Conservation (phyloP, 2,329 filamentous ascomycete genomes). For the Botrytis pseudocinerea region DNA sequence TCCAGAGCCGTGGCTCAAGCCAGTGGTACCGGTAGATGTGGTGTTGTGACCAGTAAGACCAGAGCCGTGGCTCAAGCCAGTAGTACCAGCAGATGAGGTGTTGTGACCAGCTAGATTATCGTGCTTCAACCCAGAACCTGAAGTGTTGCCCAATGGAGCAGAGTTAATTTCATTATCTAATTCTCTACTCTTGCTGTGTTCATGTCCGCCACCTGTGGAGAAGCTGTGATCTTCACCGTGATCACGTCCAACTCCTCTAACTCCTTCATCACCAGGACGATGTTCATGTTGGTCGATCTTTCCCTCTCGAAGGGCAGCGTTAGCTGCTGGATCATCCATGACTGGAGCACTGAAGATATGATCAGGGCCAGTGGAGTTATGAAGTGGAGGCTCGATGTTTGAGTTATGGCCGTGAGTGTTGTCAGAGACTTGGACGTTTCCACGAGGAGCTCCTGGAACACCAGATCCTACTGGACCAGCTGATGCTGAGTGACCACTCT, state of each 20-base stretch:
- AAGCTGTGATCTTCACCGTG: background rate
- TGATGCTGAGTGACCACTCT: background rate
- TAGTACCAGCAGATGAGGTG: background rate
- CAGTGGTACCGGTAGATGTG: background rate
- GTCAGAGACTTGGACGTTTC: constrained; percentile 12
- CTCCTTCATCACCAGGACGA: background rate
- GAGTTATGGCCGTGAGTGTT: constrained; percentile 2
- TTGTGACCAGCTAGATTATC: background rate
- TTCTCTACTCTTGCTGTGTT: constrained; percentile 11
- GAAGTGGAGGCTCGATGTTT: background rate
- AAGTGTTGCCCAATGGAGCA: constrained; percentile 13
- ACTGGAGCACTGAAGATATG: constrained; percentile 18
- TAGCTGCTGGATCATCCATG: constrained; percentile 12
- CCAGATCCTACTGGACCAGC: constrained; percentile 10
- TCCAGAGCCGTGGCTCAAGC: background rate
- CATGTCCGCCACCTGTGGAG: background rate
- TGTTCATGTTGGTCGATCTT: constrained; percentile 14
- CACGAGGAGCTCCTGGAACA: constrained; percentile 17
- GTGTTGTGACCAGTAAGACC: background rate
- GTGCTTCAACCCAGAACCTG: constrained; percentile 1
- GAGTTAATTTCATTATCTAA: constrained; percentile 5
- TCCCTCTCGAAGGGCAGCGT: background rate
- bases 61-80: background rate
- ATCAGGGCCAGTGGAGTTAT: constrained; percentile 17
- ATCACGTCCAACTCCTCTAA: constrained; percentile 8